Percentiles rank a stretch among this genome's conserved stretches.
Evolutionary conservation across 192 early-diverging fungal genomes (phyloP).

Genomic region (Pecoramyces ruminantium): DNA sequence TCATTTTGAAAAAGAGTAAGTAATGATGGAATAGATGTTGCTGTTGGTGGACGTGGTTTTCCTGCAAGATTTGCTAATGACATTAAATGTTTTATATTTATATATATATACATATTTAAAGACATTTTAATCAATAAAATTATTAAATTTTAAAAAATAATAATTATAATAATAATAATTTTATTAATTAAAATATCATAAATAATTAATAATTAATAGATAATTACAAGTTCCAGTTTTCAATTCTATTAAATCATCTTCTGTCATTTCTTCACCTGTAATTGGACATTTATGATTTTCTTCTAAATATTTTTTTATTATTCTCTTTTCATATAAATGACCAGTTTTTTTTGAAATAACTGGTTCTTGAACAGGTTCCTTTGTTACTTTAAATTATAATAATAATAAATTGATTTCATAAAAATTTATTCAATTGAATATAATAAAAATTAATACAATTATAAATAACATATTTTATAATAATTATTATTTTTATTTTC

Average conservation of each 20-base stretch:
- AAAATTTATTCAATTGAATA: no score
- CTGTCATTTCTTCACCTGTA: slow-evolving; percentile 47
- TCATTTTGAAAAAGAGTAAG: slow-evolving; percentile 83
- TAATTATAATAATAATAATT: no score
- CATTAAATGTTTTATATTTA: no score
- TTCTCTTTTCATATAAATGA: slow-evolving; percentile 67
- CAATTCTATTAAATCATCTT: slow-evolving; percentile 55
- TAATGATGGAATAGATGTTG: slow-evolving; percentile 81
- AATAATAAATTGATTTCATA: no score
- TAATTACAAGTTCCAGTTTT: slow-evolving; percentile 18
- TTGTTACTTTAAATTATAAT: slow-evolving; percentile 56
- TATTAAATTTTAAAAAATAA: no score
- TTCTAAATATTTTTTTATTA: slow-evolving; percentile 73
- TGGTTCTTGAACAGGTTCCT: slow-evolving; percentile 70
- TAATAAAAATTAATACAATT: no score
- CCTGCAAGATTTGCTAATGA: not conserved
- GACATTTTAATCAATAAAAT: no score
- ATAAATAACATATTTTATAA: no score
- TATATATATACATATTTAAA: no score
- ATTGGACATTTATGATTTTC: slow-evolving; percentile 72
- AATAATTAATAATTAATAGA: not conserved
- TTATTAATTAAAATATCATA: no score
- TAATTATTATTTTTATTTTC: no score
- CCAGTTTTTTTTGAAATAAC: slow-evolving; percentile 77
- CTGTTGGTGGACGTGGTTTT: slow-evolving; percentile 64